These are phyloP conservation scores for Ophiostoma ips DNA, from an alignment of 2,329 filamentous ascomycete genomes.

Conservation along the genomic window DNA sequence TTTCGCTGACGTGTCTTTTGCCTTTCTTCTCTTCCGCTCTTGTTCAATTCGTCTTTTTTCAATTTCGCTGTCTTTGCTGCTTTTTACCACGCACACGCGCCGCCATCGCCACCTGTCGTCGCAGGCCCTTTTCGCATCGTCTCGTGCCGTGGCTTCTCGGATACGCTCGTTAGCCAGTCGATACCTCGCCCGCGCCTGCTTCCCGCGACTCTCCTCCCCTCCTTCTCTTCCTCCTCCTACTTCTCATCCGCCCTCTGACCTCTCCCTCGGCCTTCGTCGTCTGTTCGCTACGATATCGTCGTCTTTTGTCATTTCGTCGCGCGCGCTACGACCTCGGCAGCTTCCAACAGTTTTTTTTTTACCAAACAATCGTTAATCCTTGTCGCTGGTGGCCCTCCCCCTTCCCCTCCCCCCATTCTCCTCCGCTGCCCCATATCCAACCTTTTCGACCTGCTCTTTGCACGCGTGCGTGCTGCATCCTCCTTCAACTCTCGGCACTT, in stretches of 20 bases:
- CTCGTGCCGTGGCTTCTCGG: background rate
- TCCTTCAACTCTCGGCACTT: background rate
- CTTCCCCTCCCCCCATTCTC: background rate
- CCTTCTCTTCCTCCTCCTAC: background rate
- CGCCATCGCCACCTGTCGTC: too few relatives aligned
- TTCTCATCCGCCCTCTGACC: background rate
- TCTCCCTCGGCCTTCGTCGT: background rate
- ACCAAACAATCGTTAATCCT: background rate
- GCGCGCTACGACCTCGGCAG: conserved; percentile 5
- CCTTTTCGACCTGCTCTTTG: background rate
- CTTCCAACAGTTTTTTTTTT: background rate
- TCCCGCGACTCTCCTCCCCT: background rate
- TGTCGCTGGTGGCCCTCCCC: background rate
- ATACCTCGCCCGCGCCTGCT: too few relatives aligned
- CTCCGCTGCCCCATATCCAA: background rate
- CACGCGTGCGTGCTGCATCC: background rate
- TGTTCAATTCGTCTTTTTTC: background rate
- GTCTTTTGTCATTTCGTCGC: conserved; percentile 3
- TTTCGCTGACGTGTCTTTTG: background rate
- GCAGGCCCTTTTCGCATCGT: background rate
- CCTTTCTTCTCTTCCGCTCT: background rate
- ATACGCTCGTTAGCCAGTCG: too few relatives aligned
- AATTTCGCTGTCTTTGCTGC: background rate
- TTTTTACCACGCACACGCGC: background rate
- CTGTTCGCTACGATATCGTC: conserved; percentile 1